Conservation (phyloP, 305 asterid species). For the Solanum hybrid region DNA sequence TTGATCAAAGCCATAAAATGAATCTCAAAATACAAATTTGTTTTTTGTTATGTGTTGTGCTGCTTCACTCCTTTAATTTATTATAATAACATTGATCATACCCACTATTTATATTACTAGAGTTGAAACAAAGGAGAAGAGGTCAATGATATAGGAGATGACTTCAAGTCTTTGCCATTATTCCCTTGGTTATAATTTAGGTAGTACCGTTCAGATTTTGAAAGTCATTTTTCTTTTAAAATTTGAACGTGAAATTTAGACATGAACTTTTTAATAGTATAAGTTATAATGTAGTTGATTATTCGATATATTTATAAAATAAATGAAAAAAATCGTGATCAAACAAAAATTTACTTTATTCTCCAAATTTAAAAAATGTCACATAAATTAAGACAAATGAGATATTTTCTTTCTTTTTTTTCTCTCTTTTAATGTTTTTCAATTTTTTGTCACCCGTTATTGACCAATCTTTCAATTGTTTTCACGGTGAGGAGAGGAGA, state of each 20-base stretch:
- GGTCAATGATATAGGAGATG: neutral
- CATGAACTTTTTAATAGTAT: accelerated
- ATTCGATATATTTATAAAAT: neutral
- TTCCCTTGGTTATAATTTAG: neutral
- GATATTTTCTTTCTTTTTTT: neutral
- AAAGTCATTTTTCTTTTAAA: neutral
- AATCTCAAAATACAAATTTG: neutral
- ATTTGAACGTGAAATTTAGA: neutral
- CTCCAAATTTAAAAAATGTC: neutral
- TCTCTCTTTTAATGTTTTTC: neutral
- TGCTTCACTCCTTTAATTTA: neutral
- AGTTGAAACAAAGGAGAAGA: neutral
- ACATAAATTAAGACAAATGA: neutral
- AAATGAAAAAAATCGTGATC: neutral
- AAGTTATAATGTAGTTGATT: neutral
- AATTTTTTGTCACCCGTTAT: neutral
- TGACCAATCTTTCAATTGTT: neutral
- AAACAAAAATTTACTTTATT: neutral
- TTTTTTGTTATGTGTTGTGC: neutral
- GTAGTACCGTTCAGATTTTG: neutral
- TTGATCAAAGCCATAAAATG: neutral
- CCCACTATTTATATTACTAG: neutral
- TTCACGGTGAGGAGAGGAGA: neutral
- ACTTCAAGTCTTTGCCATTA: neutral
- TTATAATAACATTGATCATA: neutral